Percentiles rank a stretch among this genome's conserved stretches.
phyloP scores from a whole-genome alignment of 2,329 filamentous ascomycete genomes.

The Scedosporium boydii region DNA sequence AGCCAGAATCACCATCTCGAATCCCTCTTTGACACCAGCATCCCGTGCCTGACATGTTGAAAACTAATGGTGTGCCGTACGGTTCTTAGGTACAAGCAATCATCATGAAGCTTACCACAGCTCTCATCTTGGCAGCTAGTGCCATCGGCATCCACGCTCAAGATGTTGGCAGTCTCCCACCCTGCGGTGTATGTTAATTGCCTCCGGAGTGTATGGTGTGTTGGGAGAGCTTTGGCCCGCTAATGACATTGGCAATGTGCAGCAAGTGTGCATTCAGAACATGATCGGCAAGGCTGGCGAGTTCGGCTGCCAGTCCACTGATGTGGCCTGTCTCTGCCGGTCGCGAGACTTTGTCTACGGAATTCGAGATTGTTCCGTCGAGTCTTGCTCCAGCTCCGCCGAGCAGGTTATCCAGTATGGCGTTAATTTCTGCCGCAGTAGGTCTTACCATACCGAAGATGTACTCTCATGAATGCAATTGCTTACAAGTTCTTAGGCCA shows the following conservation, averaged over 20 bases:
- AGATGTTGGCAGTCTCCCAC: slow-evolving; percentile 29
- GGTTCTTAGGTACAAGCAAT: slow-evolving; percentile 1
- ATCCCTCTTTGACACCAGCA: background rate
- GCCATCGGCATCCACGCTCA: slow-evolving; percentile 32
- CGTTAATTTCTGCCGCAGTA: slow-evolving; percentile 27
- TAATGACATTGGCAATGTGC: background rate
- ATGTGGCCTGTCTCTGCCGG: slow-evolving; percentile 36
- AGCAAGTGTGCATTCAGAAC: slow-evolving; percentile 40
- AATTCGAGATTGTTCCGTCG: slow-evolving; percentile 39
- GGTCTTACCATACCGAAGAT: slow-evolving; percentile 9
- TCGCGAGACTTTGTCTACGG: slow-evolving; percentile 38
- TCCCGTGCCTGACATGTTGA: background rate
- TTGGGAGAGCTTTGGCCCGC: background rate
- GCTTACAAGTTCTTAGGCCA: slow-evolving; percentile 13
- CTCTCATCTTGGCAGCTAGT: slow-evolving; percentile 32
- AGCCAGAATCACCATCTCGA: background rate
- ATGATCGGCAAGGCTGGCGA: slow-evolving; percentile 35
- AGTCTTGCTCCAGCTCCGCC: slow-evolving; percentile 28
- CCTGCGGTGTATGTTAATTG: slow-evolving; percentile 41
- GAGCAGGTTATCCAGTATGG: slow-evolving; percentile 28
- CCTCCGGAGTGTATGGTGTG: background rate
- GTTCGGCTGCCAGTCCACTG: slow-evolving; percentile 33
- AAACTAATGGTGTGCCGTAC: background rate
- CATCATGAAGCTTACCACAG: slow-evolving; percentile 40
- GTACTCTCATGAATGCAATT: background rate